Evolutionary conservation across 257 asterid species (phyloP), one percentile per base, ranked within the genome.

Genomic region (Euphrasia confusa): DNA sequence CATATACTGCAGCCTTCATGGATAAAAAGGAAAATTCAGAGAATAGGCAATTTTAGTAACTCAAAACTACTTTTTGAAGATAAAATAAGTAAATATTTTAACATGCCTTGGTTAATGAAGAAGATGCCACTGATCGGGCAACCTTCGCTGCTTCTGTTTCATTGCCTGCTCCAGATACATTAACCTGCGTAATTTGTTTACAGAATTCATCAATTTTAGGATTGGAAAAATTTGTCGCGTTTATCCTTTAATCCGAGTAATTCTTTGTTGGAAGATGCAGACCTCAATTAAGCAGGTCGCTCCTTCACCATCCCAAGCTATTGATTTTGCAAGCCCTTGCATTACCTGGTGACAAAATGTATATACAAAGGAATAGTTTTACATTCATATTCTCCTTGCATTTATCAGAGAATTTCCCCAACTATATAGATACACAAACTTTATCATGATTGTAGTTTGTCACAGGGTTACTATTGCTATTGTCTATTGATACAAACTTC

Each of bases 301-400:
- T 68, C 99, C 99, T 82, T 92, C 99, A n/a, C 99, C 97, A 77
- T 92, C 99, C 95, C 88, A 92, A 63, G 97, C 99, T 73, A 93
- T 84, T 45, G 99, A 89, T 78, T 93, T 93, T n/a, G 96, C 99
- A 63, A 93, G 92, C 53, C 99, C 92, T 74, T 85, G 97, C 99
- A 92, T 92, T 67, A 92, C 99, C 97, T 89, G 90, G 18, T 3
- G 11, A 66, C 61, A 61, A 50, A 66, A 27, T 14, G 7, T 49
- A 39, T 37, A 42, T 37, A 33, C 7, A 37, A 13, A 27, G 3
- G 13, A 63, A 14, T 14, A 56, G 18, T 53, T 67, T 64, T 49
- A 68, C 35, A 50, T 59, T 26, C 15, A 61, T 32, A 58, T 58
- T 60, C 58, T 21, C 39, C 60, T 58, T 15, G 61, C 54, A 27